Evolutionary conservation across 176 grass and related monocot species (phyloP).

Genomic region (Ananas comosus): DNA sequence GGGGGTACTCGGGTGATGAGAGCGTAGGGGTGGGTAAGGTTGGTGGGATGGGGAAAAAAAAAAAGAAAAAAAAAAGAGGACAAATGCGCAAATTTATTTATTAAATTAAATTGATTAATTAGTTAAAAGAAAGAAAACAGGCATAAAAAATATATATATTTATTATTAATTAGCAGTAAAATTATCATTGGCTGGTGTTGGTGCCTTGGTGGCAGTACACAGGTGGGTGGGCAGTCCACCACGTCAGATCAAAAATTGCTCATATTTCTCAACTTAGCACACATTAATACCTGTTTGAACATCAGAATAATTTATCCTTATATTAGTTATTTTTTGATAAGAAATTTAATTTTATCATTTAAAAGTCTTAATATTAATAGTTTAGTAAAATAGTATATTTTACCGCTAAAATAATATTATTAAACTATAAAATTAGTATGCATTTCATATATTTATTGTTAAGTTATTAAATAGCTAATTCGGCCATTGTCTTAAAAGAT

Average conservation of each 20-base stretch:
- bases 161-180: neutral
- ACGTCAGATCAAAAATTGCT: neutral
- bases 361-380: neutral
- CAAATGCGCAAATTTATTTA: constrained; percentile 1
- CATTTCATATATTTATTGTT: too few relatives aligned
- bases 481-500: too few relatives aligned
- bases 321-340: neutral
- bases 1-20: neutral
- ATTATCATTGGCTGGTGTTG: neutral
- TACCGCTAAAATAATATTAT: neutral
- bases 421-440: too few relatives aligned
- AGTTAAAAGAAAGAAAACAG: neutral
- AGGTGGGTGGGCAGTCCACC: too few relatives aligned
- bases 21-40: neutral
- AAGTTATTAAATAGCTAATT: too few relatives aligned
- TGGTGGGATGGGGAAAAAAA: constrained; percentile 7
- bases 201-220: neutral
- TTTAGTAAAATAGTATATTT: neutral
- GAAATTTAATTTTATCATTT: neutral
- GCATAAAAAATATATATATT: neutral
- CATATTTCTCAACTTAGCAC: neutral
- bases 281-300: neutral
- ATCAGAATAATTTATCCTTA: neutral
- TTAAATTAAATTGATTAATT: neutral
- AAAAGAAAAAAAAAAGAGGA: neutral